Conservation (phyloP, 2,329 filamentous ascomycete genomes). For the Penicillium verrucosum region DNA sequence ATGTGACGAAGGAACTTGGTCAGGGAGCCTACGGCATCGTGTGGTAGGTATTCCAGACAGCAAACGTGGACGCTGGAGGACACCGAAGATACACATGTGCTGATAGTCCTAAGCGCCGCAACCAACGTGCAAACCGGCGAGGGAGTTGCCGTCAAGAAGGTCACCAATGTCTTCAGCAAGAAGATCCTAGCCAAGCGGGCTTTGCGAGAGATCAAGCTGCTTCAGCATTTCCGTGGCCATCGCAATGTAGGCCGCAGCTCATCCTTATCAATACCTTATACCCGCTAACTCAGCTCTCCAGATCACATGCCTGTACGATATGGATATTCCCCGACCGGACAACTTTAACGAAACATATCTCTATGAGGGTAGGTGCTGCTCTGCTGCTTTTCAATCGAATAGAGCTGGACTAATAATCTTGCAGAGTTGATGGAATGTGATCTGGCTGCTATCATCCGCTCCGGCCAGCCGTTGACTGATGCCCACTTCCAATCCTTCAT, state of each 20-base stretch:
- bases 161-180: slow-evolving; percentile 99
- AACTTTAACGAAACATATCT: slow-evolving; percentile 99
- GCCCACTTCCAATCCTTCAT: slow-evolving; percentile 99
- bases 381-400: background rate
- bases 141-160: slow-evolving; percentile 97
- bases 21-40: slow-evolving; percentile 99
- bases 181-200: slow-evolving; percentile 99
- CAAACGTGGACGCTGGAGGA: background rate
- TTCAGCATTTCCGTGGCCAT: slow-evolving; percentile 93
- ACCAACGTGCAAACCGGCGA: slow-evolving; percentile 88
- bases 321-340: slow-evolving; percentile 96
- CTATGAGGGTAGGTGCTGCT: slow-evolving; percentile 73
- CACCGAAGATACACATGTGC: background rate
- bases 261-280: slow-evolving; percentile 2
- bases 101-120: slow-evolving; percentile 63
- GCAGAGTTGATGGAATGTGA: slow-evolving; percentile 99
- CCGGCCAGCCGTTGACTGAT: slow-evolving; percentile 93
- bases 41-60: slow-evolving; percentile 61
- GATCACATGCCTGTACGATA: slow-evolving; percentile 99
- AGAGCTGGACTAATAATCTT: slow-evolving; percentile 9
- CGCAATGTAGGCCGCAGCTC: slow-evolving; percentile 63
- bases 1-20: slow-evolving; percentile 95
- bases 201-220: slow-evolving; percentile 94
- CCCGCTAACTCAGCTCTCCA: slow-evolving; percentile 47
- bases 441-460: slow-evolving; percentile 94